Evolutionary conservation across 2,329 filamentous ascomycete genomes (phyloP), one percentile per base, ranked within the genome.

Genomic region (Arthrobotrys musiformis): DNA sequence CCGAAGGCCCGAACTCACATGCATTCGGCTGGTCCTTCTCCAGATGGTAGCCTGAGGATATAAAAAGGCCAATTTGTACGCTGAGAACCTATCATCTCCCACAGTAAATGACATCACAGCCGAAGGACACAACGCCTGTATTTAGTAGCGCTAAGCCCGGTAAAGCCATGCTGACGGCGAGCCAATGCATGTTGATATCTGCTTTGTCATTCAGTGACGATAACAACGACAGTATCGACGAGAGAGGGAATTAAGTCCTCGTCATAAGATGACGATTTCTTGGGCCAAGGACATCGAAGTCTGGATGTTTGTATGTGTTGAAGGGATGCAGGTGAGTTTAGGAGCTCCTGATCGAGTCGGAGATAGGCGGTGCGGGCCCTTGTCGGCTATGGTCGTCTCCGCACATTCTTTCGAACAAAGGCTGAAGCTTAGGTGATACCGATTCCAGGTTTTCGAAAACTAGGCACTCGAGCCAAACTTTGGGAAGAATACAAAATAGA

Each of bases 341-440:
- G 73, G 73, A 77, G 73, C 73, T 77, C 70, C 54, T n/a, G 13
- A 2, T n/a, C 1, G 17, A 46, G 60, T 61, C 66, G 73, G 66
- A 62, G 66, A 77, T 77, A 62, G 35, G 73, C 66, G 70, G 63
- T 33, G 58, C 61, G 66, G 64, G 60, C 9, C 73, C 72, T 77
- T 70, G 73, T 77, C 66, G 66, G 66, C 28, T 77, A 46, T 46
- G 40, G 46, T 70, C 73, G 73, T 70, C 52, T 70, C 73, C 66
- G 66, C 73, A 70, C 73, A 40, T 61, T 77, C 58, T 61, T 28
- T 42, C 35, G 4, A 40, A 50, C n/a, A 42, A 60, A 46, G 66
- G 66, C 66, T 67, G 66, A 77, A 54, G 66, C 73, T 66, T 52
- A 77, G 48, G 60, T 61, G 52, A 70, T 66, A 54, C 40, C 28